Evolutionary conservation across 1,139 yeast species (phyloP).

Genomic region (Nakaseomyces nivariensis): DNA sequence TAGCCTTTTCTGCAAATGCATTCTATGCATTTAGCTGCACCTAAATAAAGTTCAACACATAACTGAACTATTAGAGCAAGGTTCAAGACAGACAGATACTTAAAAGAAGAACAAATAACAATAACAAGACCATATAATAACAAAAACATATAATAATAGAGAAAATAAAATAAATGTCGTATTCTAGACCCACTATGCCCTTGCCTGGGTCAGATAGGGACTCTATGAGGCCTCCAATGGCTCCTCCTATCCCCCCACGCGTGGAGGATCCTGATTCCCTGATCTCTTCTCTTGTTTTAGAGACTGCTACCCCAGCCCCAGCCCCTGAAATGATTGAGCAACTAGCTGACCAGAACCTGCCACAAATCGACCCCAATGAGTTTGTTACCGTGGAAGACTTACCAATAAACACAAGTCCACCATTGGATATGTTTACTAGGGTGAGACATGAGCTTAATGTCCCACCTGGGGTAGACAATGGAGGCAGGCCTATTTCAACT

Average conservation of each 20-base stretch:
- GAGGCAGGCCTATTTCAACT: constrained; percentile 52
- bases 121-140: background rate
- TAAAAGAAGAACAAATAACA: background rate
- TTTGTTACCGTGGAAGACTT: background rate
- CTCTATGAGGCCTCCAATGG: background rate
- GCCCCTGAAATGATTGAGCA: background rate
- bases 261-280: background rate
- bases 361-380: background rate
- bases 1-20: too few relatives aligned
- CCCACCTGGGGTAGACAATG: constrained; percentile 37
- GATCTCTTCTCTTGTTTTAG: background rate
- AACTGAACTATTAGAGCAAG: too few relatives aligned
- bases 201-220: constrained; percentile 9
- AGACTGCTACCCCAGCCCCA: background rate
- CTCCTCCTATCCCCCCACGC: constrained; percentile 9
- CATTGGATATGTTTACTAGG: background rate
- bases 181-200: constrained; percentile 27
- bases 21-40: too few relatives aligned
- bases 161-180: constrained; percentile 13
- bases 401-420: background rate
- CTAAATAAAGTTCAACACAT: too few relatives aligned
- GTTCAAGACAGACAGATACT: too few relatives aligned
- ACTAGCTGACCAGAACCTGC: background rate
- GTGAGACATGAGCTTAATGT: constrained; percentile 35
- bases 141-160: background rate